Evolutionary conservation across 805 yeast genomes (phyloP), one percentile per base, ranked within the genome.

Genomic region (Starmerella stigmatis): DNA sequence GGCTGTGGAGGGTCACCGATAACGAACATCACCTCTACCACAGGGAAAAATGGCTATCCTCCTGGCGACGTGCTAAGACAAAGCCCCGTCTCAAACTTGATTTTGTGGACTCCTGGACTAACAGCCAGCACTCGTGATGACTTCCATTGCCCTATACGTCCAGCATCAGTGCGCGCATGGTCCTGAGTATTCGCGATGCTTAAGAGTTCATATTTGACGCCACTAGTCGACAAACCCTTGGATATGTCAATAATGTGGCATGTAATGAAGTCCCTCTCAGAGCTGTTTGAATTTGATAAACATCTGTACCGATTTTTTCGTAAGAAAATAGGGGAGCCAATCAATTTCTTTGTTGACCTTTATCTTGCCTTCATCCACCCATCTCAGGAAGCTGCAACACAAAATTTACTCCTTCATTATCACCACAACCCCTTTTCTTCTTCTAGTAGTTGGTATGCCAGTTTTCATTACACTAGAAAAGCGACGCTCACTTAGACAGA

Each of bases 191-290:
- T 30, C 46, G 60, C 37, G 34, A 64, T 35, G 32, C 52, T 17
- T 42, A 50, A 45, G 21, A 60, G 49, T 23, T 78, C 78, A 58
- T 92, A 84, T 3, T 70, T 64, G 15, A 88, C 88, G n/a, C 70
- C 71, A 0, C 65, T 60, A 1, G 95, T 96, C 1, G 97, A 96
- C 48, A 68, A 72, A 1, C 97, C 97, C 7, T 70, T 64, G 9
- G 82, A 78, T 6, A 96, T 86, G 58, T 88, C 95, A 19, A 88
- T 69, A 9, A 88, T 75, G 61, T 88, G 97, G 65, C 96, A 88
- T 3, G 96, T 86, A 31, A 86, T 75, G 35, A 89, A 89, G 54
- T 64, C 65, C 40, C 63, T 42, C 9, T 62, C 52, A 16, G 41
- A 23, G 33, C 27, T 38, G 10, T 36, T 22, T n/a, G n/a, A n/a